Conservation (phyloP, 371 early-diverging fungal species). For the Synchytrium microbalum region DNA sequence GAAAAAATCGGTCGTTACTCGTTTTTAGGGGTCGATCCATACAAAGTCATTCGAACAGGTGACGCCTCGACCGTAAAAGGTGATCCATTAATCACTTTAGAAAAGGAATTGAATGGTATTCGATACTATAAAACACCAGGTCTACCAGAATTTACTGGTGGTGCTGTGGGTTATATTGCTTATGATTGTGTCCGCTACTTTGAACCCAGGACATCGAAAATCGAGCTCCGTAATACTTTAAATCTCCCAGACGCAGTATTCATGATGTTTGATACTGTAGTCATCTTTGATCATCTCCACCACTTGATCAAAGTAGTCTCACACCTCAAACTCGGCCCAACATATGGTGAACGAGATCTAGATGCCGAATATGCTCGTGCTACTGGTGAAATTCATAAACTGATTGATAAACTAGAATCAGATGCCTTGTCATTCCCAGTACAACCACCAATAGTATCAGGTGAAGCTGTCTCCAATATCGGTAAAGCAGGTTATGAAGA, state of each 20-base stretch:
- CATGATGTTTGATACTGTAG: constrained; percentile 86
- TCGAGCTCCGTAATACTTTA: constrained; percentile 68
- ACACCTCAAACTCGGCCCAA: constrained; percentile 63
- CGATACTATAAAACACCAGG: constrained; percentile 73
- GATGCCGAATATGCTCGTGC: constrained; percentile 52
- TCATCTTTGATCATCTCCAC: constrained; percentile 90
- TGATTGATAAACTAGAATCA: constrained; percentile 14
- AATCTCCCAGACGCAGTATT: constrained; percentile 89
- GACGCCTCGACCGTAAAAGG: constrained; percentile 56
- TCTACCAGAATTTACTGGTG: constrained; percentile 85
- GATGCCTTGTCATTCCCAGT: constrained; percentile 46
- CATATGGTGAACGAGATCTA: constrained; percentile 39
- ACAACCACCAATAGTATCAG: constrained; percentile 53
- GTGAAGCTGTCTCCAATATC: constrained; percentile 55
- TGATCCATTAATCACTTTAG: constrained; percentile 82
- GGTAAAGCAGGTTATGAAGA: constrained; percentile 81
- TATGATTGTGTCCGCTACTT: constrained; percentile 95
- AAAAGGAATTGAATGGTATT: constrained; percentile 67
- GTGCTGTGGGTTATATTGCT: constrained; percentile 92
- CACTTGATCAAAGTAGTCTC: constrained; percentile 83
- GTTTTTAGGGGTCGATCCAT: constrained; percentile 87
- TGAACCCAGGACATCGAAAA: constrained; percentile 64
- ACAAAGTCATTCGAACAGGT: constrained; percentile 74
- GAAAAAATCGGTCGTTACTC: constrained; percentile 93
- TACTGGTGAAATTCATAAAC: constrained; percentile 35